Evolutionary conservation across 257 asterid genomes (phyloP).

Genomic region (Solanum virginianum): DNA sequence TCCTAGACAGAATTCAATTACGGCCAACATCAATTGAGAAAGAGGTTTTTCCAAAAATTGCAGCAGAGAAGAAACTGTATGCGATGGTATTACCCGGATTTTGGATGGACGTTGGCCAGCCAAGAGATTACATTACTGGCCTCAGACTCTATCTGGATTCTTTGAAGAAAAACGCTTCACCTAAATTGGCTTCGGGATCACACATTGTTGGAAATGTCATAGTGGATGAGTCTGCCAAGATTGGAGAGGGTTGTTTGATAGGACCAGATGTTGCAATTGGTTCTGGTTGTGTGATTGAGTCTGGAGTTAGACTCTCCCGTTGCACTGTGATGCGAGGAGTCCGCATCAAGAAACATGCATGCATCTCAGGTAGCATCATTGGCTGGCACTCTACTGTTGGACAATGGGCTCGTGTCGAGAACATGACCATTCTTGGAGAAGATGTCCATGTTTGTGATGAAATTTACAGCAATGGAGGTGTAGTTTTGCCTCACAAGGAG

Average conservation of each 20-base stretch:
- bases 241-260: conserved; percentile 68
- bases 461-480: conserved; percentile 22
- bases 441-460: conserved; percentile 22
- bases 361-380: conserved; percentile 20
- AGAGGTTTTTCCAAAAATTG: conserved; percentile 61
- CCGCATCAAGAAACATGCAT: conserved; percentile 58
- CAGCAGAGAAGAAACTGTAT: conserved; percentile 37
- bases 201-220: conserved; percentile 53
- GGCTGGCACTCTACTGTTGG: conserved; percentile 32
- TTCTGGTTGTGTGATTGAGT: conserved; percentile 52
- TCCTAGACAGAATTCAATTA: conserved; percentile 47
- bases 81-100: conserved; percentile 77
- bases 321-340: conserved; percentile 73
- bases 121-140: conserved; percentile 62
- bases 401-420: conserved; percentile 23
- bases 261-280: conserved; percentile 80
- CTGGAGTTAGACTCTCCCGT: conserved; percentile 65
- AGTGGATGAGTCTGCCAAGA: conserved; percentile 52
- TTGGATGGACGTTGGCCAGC: conserved; percentile 90
- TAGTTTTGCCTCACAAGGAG: conserved; percentile 38
- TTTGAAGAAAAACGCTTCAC: conserved; percentile 33
- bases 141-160: conserved; percentile 60
- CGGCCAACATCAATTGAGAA: conserved; percentile 80
- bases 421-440: conserved; percentile 30
- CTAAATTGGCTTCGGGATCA: conserved; percentile 38